Conservation (phyloP, 2,329 filamentous ascomycete genomes). For the Arthrinium phaeospermum region DNA sequence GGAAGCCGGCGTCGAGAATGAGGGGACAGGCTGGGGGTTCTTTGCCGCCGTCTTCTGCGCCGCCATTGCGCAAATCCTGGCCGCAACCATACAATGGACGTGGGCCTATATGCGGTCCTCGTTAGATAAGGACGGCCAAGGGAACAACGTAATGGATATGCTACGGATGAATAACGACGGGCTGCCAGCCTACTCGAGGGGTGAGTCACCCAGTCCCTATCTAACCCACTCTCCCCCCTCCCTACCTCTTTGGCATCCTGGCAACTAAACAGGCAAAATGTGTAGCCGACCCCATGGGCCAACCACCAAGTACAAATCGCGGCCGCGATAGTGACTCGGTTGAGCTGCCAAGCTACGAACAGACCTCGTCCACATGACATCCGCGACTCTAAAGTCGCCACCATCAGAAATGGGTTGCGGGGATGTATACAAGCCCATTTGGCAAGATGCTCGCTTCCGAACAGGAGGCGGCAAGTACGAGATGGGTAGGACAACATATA, state of each 20-base stretch:
- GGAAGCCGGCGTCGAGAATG: neutral
- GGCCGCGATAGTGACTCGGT: neutral
- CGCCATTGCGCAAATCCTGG: neutral
- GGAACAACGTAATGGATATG: neutral
- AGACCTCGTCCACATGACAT: neutral
- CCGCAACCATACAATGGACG: neutral
- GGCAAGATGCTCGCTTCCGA: neutral
- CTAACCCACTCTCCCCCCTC: no score
- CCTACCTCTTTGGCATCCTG: neutral
- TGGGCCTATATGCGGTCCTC: neutral
- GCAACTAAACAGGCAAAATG: neutral
- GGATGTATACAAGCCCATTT: neutral
- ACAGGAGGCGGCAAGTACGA: neutral
- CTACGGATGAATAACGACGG: neutral
- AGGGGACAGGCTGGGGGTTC: neutral
- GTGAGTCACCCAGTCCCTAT: neutral
- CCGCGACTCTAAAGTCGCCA: neutral
- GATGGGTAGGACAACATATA: neutral
- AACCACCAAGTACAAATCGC: neutral
- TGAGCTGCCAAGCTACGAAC: neutral
- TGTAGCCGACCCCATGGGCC: neutral
- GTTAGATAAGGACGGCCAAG: neutral
- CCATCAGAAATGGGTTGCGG: neutral
- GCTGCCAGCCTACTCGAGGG: neutral
- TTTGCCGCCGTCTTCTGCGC: conserved; percentile 6